Conservation (phyloP, 2,329 filamentous ascomycete species). For the Neonectria ditissima region DNA sequence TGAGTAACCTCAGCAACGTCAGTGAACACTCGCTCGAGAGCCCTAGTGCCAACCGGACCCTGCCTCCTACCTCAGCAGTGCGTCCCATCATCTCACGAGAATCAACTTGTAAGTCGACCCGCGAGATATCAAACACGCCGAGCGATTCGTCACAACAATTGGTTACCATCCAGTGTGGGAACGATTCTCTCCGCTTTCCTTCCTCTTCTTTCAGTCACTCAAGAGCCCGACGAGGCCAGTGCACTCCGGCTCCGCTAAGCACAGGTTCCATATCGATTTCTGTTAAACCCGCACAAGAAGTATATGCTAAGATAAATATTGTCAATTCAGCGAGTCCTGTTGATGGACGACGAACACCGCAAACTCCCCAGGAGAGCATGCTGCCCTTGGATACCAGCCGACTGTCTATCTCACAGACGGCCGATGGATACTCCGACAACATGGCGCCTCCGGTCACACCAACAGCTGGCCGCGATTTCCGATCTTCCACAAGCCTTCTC, state of each 20-base stretch:
- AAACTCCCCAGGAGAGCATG: constrained; percentile 81
- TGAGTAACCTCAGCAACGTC: constrained; percentile 52
- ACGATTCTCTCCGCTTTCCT: constrained; percentile 50
- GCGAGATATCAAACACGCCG: constrained; percentile 32
- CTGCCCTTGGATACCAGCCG: constrained; percentile 84
- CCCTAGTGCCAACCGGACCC: constrained; percentile 60
- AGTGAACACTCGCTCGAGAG: constrained; percentile 56
- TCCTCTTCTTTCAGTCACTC: constrained; percentile 54
- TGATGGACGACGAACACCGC: constrained; percentile 72
- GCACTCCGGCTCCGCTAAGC: constrained; percentile 51
- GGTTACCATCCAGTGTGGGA: constrained; percentile 48
- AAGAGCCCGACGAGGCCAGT: constrained; percentile 46
- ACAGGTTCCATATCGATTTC: constrained; percentile 44
- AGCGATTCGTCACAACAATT: constrained; percentile 34
- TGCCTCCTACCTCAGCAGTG: constrained; percentile 57
- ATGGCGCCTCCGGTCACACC: constrained; percentile 80
- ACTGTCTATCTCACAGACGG: constrained; percentile 80
- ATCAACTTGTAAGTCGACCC: constrained; percentile 60
- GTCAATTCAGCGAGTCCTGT: constrained; percentile 71
- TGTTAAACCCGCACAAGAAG: constrained; percentile 49
- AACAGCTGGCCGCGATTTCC: constrained; percentile 69
- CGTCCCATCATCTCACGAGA: constrained; percentile 52
- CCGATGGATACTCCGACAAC: constrained; percentile 51
- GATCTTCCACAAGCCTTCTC: constrained; percentile 64
- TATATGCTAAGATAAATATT: constrained; percentile 63